phyloP scores from a whole-genome alignment of 2,329 filamentous ascomycete genomes.

The Fusarium graminum region DNA sequence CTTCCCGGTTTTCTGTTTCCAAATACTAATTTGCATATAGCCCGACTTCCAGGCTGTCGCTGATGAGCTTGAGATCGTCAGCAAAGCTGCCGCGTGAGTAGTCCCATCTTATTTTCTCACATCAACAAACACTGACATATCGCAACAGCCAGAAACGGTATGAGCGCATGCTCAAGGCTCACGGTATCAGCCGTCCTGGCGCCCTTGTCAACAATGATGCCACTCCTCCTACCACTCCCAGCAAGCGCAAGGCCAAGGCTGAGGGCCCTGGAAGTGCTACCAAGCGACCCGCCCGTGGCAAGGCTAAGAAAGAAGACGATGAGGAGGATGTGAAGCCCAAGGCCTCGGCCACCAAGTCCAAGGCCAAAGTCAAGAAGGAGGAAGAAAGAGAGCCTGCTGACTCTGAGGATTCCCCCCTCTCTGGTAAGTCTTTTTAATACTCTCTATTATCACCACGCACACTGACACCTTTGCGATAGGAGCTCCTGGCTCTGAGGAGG shows the following conservation, averaged over 20 bases:
- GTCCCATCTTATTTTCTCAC: background rate
- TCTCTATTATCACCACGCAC: background rate
- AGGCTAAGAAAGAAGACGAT: constrained; percentile 46
- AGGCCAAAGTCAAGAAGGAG: constrained; percentile 42
- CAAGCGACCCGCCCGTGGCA: constrained; percentile 48
- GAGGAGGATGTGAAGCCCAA: constrained; percentile 44
- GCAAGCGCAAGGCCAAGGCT: constrained; percentile 51
- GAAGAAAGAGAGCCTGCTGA: constrained; percentile 33
- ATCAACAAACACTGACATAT: constrained; percentile 1
- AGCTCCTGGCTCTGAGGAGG: constrained; percentile 33
- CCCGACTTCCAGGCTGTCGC: constrained; percentile 76
- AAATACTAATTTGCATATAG: constrained; percentile 53
- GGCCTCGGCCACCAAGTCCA: constrained; percentile 19
- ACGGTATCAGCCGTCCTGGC: constrained; percentile 59
- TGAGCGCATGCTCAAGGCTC: constrained; percentile 73
- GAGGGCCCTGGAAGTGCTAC: constrained; percentile 41
- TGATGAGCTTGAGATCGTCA: constrained; percentile 71
- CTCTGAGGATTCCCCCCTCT: constrained; percentile 33
- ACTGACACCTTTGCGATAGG: constrained; percentile 26
- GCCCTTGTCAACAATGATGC: constrained; percentile 10
- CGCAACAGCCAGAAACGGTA: constrained; percentile 73
- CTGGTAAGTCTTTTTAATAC: constrained; percentile 31
- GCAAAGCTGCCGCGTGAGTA: constrained; percentile 78
- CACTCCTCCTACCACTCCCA: constrained; percentile 38
- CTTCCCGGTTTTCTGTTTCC: background rate